phyloP scores from a whole-genome alignment of 495 filamentous ascomycete genomes.

The Aspergillus bertholletiae region DNA sequence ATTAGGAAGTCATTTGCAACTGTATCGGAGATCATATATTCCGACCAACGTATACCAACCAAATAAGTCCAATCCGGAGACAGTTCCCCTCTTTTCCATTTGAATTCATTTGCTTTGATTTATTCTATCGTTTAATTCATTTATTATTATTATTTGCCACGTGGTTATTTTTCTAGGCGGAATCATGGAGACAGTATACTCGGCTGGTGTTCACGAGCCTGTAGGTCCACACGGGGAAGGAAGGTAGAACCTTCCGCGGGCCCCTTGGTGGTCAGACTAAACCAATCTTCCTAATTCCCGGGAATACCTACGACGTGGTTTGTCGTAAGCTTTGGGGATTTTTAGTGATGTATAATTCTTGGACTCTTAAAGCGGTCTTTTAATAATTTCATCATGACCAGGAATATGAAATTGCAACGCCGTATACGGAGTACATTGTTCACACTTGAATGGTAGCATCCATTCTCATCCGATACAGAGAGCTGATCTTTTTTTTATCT shows the following conservation, averaged over 20 bases:
- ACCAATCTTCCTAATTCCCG: conserved; percentile 20
- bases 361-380: background rate
- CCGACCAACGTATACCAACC: background rate
- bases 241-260: conserved; percentile 19
- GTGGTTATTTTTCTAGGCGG: background rate
- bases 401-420: background rate
- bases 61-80: background rate
- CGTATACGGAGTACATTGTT: background rate
- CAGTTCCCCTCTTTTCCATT: background rate
- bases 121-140: no score
- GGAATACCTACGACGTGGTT: conserved; percentile 12
- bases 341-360: background rate
- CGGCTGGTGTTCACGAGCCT: background rate
- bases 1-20: background rate
- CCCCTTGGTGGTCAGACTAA: conserved; percentile 15
- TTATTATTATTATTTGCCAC: background rate
- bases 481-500: background rate
- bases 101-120: background rate
- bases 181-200: background rate
- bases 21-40: background rate
- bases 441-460: background rate
- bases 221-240: conserved; percentile 16
- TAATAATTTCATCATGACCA: background rate
- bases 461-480: background rate
- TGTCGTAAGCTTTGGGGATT: background rate